These are phyloP conservation scores for Mucor mucedo DNA, from an alignment of 371 early-diverging fungal genomes.

Conservation along the genomic window DNA sequence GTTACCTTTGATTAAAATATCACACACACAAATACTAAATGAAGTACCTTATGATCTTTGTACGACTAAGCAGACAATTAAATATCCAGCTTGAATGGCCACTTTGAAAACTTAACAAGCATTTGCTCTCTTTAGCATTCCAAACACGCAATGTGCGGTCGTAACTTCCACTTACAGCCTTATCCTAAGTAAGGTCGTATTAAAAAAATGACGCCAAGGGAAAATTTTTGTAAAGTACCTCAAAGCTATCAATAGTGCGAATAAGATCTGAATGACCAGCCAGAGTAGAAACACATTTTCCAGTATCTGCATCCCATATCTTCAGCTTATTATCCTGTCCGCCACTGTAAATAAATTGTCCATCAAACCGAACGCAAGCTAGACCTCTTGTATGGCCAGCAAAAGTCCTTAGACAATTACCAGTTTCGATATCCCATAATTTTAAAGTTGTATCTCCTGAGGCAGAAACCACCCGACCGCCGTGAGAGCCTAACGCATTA, in stretches of 20 bases:
- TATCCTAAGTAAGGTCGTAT: constrained; percentile 36
- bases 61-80: constrained; percentile 79
- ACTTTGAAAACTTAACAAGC: constrained; percentile 59
- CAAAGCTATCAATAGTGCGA: constrained; percentile 79
- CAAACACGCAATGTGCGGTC: constrained; percentile 95
- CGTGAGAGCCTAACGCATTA: constrained; percentile 79
- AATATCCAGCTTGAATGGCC: constrained; percentile 91
- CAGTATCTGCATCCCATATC: constrained; percentile 89
- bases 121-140: constrained; percentile 58
- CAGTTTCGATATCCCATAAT: constrained; percentile 82
- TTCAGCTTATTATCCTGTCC: constrained; percentile 92
- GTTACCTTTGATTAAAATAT: neutral
- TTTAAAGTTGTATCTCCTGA: constrained; percentile 85
- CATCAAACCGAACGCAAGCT: constrained; percentile 91
- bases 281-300: constrained; percentile 71
- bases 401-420: constrained; percentile 63
- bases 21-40: neutral
- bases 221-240: constrained; percentile 25
- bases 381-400: constrained; percentile 80
- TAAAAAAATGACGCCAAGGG: neutral
- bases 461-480: constrained; percentile 77
- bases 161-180: constrained; percentile 59
- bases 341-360: constrained; percentile 83
- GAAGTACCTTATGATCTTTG: constrained; percentile 72
- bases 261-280: constrained; percentile 88